Evolutionary conservation across 2,329 filamentous ascomycete genomes (phyloP), one percentile per base, ranked within the genome.

Genomic region (Orbilia oligospora): DNA sequence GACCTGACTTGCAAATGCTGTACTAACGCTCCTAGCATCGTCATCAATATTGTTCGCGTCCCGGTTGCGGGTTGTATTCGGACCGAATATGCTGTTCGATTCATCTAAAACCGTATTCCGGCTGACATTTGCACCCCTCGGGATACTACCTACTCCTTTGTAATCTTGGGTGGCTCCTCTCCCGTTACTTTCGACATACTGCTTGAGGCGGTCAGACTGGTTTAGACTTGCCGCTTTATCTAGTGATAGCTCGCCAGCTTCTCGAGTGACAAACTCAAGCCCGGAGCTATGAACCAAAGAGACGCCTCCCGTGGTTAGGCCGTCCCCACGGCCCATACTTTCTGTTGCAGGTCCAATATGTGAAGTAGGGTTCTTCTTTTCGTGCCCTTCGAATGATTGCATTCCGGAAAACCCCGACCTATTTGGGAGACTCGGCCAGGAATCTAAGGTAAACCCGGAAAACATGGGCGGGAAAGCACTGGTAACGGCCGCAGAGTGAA

Each of bases 391-490:
- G 46, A 71, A 77, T 12, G 73, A 84, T 92, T 92, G 81, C 87
- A 88, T 30, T 91, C 91, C 80, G 88, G 89, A 44, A 87, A 84
- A 33, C 63, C 91, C 88, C 73, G 85, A 88, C 5, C 87, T 85
- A 70, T 90, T 90, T 27, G 93, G 92, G 55, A 98, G 88, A 12
- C 92, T 89, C 33, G 96, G 96, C 96, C 96, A 99, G 3, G 87
- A 80, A 81, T 98, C 95, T 9, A 90, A 87, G 38, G 92, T 91
- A 85, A 99, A 98, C 84, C 91, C 92, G 71, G 93, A 94, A 85
- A 99, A 99, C 92, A 97, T 97, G 18, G 93, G 92, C 16, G 96
- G 96, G 84, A 95, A 98, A 24, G 93, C 93, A 58, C 91, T 91
- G 67, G 91, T 85, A 65, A 98, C 89, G 0, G 94, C 91, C 53